phyloP scores from a whole-genome alignment of 805 yeast species.

The Saturnispora galanensis region DNA sequence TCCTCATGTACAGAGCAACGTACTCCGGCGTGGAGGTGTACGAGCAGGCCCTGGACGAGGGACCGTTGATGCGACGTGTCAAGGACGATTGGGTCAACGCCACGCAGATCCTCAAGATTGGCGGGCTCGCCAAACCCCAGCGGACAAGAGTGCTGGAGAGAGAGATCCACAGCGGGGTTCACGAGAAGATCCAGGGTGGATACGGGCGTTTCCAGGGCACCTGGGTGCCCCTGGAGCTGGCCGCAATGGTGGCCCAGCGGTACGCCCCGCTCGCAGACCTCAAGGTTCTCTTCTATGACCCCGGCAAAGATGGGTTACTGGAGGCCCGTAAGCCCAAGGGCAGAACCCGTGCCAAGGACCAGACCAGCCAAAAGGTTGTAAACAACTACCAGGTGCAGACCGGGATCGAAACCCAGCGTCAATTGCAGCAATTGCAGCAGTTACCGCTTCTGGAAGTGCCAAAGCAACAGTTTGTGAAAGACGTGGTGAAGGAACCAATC shows the following conservation, averaged over 20 bases:
- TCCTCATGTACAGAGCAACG: constrained; percentile 30
- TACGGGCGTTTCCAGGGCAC: constrained; percentile 82
- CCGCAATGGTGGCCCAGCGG: constrained; percentile 44
- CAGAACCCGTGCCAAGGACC: too few relatives aligned
- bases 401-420: too few relatives aligned
- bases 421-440: background rate
- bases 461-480: background rate
- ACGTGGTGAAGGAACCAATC: too few relatives aligned
- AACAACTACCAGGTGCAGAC: too few relatives aligned
- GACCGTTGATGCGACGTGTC: constrained; percentile 81
- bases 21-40: constrained; percentile 43
- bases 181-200: constrained; percentile 79
- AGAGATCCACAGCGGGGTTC: constrained; percentile 56
- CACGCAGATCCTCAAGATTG: constrained; percentile 71
- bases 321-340: too few relatives aligned
- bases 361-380: too few relatives aligned
- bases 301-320: constrained; percentile 10
- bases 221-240: constrained; percentile 68
- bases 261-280: constrained; percentile 43
- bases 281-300: constrained; percentile 45
- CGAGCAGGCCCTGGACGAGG: constrained; percentile 59
- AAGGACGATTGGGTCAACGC: constrained; percentile 91
- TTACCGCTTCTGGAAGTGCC: constrained; percentile 7
- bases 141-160: constrained; percentile 67
- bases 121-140: constrained; percentile 69